Evolutionary conservation across 768 basidiomycete genomes (phyloP), one percentile per base, ranked within the genome.

Genomic region (button mushroom (Agaricus bisporus)): DNA sequence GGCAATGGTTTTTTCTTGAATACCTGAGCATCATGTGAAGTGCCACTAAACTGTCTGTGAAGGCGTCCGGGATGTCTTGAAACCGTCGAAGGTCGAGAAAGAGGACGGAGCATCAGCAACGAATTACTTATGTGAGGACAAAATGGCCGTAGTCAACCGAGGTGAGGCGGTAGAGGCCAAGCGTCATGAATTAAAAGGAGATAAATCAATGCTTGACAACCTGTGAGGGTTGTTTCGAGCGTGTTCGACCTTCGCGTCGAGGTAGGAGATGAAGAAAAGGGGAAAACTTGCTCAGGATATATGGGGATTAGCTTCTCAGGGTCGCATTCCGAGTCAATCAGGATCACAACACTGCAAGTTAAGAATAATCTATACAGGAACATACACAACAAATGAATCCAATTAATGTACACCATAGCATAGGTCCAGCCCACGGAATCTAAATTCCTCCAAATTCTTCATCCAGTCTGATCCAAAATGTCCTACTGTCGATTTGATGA

Each of bases 61-160:
- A 48, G 42, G 20, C 12, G 38, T 22, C 46, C 35, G 10, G 53
- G 22, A 8, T 28, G 39, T 36, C 39, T 48, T 28, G 53, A 54
- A 39, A 35, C 51, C 14, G 42, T 17, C 18, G 52, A 47, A 14
- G 41, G 25, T 10, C 35, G 47, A 12, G 52, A 48, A 14, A 54
- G 22, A 14, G 53, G 46, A 15, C 46, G 53, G 28, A 48, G 47
- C 53, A 54, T 54, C n/a, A 18, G 41, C 20, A 22, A 18, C 12
- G 28, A 17, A 43, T 26, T 29, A 3, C 8, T 32, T 32, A 11
- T 11, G 3, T 9, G 28, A 11, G 49, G 39, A 32, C 26, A 10
- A 5, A 15, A 29, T 28, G n/a, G 14, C n/a, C 12, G 48, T 14
- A 8, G 17, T 15, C 25, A 35, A 28, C 18, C n/a, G 29, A 35